These are phyloP conservation scores for Dothistroma pini DNA, from an alignment of 2,329 filamentous ascomycete species.

Conservation along the genomic window DNA sequence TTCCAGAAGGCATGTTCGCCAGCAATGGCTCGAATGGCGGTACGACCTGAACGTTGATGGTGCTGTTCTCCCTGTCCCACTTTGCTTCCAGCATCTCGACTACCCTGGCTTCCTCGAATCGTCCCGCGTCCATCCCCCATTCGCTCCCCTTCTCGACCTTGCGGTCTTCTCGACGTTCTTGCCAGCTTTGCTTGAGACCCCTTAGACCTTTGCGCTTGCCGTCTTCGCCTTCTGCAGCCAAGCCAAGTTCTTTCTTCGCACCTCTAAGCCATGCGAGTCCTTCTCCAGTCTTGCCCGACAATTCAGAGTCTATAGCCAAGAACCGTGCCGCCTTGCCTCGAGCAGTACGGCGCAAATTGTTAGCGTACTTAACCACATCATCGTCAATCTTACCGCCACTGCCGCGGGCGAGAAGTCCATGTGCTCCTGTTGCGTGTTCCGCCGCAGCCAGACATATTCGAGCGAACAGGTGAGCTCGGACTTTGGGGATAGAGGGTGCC, in stretches of 20 bases:
- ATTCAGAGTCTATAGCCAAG: constrained; percentile 83
- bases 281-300: constrained; percentile 74
- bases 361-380: constrained; percentile 67
- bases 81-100: constrained; percentile 83
- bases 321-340: constrained; percentile 86
- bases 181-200: constrained; percentile 68
- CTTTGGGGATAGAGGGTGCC: constrained; percentile 80
- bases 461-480: constrained; percentile 82
- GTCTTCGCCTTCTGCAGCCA: constrained; percentile 45
- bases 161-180: constrained; percentile 73
- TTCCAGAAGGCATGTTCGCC: constrained; percentile 77
- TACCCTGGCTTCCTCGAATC: constrained; percentile 77
- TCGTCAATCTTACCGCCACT: constrained; percentile 56
- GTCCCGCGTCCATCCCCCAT: constrained; percentile 83
- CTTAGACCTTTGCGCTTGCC: constrained; percentile 56
- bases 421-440: constrained; percentile 77
- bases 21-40: constrained; percentile 69
- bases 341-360: constrained; percentile 69
- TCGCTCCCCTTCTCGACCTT: constrained; percentile 67
- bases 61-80: constrained; percentile 92
- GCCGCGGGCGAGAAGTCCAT: constrained; percentile 47
- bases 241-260: constrained; percentile 69
- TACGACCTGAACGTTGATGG: constrained; percentile 77
- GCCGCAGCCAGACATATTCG: constrained; percentile 81
- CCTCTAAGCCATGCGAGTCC: constrained; percentile 84